A percentile compares a stretch with the other conserved stretches of the same genome.
These are phyloP conservation scores for Neolentinus lepideus DNA, from an alignment of 1,284 basidiomycete species.

Conservation along the genomic window DNA sequence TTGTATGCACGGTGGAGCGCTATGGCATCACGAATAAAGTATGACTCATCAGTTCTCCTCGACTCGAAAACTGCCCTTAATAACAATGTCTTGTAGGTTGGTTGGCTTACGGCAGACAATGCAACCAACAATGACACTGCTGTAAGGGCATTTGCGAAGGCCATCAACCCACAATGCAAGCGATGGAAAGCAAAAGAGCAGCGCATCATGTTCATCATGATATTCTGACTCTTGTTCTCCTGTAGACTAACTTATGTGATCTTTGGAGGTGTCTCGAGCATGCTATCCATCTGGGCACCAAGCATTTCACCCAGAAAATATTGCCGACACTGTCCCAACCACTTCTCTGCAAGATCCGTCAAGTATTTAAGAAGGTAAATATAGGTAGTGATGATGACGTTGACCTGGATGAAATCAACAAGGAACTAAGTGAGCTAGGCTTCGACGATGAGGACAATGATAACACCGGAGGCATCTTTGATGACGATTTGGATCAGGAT, in stretches of 20 bases:
- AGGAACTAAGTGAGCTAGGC: neutral
- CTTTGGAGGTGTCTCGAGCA: conserved; percentile 7
- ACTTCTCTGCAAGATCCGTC: conserved; percentile 5
- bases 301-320: conserved; percentile 6
- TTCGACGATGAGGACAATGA: neutral
- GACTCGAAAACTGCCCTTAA: too few relatives aligned
- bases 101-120: conserved; percentile 9
- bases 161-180: neutral
- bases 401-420: neutral
- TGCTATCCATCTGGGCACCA: conserved; percentile 5
- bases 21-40: conserved; percentile 2
- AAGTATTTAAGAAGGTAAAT: neutral
- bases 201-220: neutral
- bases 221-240: neutral
- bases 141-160: neutral
- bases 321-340: neutral
- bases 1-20: conserved; percentile 8
- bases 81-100: conserved; percentile 3
- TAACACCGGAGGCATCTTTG: neutral
- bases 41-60: neutral
- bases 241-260: neutral
- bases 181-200: neutral
- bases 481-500: conserved; percentile 1
- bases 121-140: conserved; percentile 8
- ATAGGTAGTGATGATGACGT: neutral